Percentiles rank a stretch among this genome's conserved stretches.
phyloP scores from a whole-genome alignment of 2,329 filamentous ascomycete genomes.

The Aspergillus eucalypticola region DNA sequence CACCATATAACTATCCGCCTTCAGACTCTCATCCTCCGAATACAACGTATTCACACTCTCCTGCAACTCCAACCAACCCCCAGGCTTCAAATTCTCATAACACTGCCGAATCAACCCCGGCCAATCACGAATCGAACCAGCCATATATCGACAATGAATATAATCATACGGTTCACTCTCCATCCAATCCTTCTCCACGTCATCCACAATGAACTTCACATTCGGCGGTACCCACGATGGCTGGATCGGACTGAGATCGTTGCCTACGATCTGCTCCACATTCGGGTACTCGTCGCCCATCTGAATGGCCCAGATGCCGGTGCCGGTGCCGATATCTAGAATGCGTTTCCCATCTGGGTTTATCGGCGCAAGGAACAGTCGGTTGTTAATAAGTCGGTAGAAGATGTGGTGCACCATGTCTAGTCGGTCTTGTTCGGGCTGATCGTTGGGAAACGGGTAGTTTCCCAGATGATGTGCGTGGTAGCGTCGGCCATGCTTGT shows the following conservation, averaged over 20 bases:
- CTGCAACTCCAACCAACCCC: constrained; percentile 21
- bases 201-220: constrained; percentile 36
- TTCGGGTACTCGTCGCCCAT: constrained; percentile 38
- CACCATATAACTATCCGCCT: constrained; percentile 11
- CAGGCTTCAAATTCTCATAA: constrained; percentile 15
- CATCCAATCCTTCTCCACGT: constrained; percentile 36
- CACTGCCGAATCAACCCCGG: constrained; percentile 20
- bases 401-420: constrained; percentile 41
- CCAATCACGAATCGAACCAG: constrained; percentile 34
- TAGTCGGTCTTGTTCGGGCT: constrained; percentile 37
- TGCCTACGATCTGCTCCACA: constrained; percentile 46
- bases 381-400: constrained; percentile 37
- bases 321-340: constrained; percentile 46
- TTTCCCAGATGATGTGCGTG: constrained; percentile 31
- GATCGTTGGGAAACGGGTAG: constrained; percentile 39
- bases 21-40: constrained; percentile 16
- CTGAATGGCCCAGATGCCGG: constrained; percentile 37
- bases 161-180: constrained; percentile 31
- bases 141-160: constrained; percentile 36
- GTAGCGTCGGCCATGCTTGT: constrained; percentile 28
- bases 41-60: constrained; percentile 16
- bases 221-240: constrained; percentile 41
- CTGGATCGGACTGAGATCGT: constrained; percentile 48
- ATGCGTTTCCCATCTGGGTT: constrained; percentile 28
- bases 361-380: constrained; percentile 41